phyloP scores from a whole-genome alignment of 108 stramenopile species.

The Cyclotella distinguenda region DNA sequence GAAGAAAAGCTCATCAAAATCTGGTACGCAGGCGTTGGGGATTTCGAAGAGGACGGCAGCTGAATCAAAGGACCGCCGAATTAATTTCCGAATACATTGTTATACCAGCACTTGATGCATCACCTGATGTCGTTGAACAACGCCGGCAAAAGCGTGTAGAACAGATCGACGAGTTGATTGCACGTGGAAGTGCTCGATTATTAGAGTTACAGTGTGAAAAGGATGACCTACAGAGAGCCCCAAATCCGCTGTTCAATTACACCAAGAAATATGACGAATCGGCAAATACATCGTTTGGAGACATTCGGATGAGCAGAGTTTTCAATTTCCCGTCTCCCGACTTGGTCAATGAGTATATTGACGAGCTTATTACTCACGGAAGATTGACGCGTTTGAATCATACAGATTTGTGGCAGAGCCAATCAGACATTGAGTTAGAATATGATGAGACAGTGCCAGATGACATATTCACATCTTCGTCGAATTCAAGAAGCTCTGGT shows the following conservation, averaged over 20 bases:
- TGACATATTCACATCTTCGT: conserved; percentile 63
- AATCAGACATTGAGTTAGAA: conserved; percentile 43
- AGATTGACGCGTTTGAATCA: conserved; percentile 78
- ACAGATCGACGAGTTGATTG: conserved; percentile 74
- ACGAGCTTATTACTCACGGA: conserved; percentile 63
- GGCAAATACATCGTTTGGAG: conserved; percentile 36
- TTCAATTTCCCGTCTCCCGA: conserved; percentile 83
- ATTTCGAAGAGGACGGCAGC: conserved; percentile 32
- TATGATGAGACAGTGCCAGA: conserved; percentile 66
- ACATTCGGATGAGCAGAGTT: conserved; percentile 46
- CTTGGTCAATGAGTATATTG: conserved; percentile 83
- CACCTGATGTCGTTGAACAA: conserved; percentile 49
- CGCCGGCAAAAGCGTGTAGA: conserved; percentile 62
- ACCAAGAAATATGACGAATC: conserved; percentile 50
- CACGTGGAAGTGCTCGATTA: conserved; percentile 52
- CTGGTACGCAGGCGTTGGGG: conserved; percentile 32
- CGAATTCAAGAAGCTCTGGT: conserved; percentile 13
- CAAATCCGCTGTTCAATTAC: conserved; percentile 87
- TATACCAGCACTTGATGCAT: conserved; percentile 34
- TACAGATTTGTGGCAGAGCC: conserved; percentile 75
- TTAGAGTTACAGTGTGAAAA: conserved; percentile 80
- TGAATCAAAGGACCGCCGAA: background rate
- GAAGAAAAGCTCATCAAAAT: conserved; percentile 9
- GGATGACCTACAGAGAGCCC: conserved; percentile 76
- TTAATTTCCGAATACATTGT: conserved; percentile 29